These are phyloP conservation scores for Neoboletus brunneissimus DNA, from an alignment of 768 basidiomycete genomes.

Conservation along the genomic window DNA sequence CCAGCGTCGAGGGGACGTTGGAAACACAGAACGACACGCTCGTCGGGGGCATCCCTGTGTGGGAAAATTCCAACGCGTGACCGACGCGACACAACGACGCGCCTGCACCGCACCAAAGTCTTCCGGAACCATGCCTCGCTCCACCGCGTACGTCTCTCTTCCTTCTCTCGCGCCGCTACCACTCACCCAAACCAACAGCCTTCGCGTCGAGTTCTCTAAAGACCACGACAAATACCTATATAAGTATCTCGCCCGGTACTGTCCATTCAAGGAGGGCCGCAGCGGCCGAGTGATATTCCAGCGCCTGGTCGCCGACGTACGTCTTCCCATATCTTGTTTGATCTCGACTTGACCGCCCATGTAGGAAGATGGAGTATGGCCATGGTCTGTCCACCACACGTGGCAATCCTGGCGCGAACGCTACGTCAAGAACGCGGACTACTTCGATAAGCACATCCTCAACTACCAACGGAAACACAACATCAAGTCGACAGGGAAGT, in stretches of 20 bases:
- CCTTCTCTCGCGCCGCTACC: too few species aligned
- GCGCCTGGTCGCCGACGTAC: slow-evolving; percentile 45
- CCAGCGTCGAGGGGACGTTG: too few species aligned
- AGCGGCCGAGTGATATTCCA: slow-evolving; percentile 46
- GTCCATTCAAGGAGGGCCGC: slow-evolving; percentile 41
- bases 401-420: slow-evolving; percentile 65
- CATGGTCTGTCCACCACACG: slow-evolving; percentile 50
- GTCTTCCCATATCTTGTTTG: slow-evolving; percentile 10
- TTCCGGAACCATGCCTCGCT: neutral
- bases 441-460: slow-evolving; percentile 44
- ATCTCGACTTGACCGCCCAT: neutral
- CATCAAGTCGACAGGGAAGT: neutral
- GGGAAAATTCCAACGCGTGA: slow-evolving; percentile 2
- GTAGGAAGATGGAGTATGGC: slow-evolving; percentile 44
- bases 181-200: slow-evolving; percentile 9
- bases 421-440: slow-evolving; percentile 45
- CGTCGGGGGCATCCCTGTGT: neutral
- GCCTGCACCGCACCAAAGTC: neutral
- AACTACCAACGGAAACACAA: slow-evolving; percentile 37
- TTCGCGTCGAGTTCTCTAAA: slow-evolving; percentile 31
- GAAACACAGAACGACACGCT: neutral
- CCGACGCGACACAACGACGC: neutral
- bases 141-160: slow-evolving; percentile 1
- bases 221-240: slow-evolving; percentile 44
- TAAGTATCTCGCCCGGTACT: slow-evolving; percentile 50